Evolutionary conservation across 805 yeast species (phyloP).

Genomic region (Teunomyces barrocoloradensis): DNA sequence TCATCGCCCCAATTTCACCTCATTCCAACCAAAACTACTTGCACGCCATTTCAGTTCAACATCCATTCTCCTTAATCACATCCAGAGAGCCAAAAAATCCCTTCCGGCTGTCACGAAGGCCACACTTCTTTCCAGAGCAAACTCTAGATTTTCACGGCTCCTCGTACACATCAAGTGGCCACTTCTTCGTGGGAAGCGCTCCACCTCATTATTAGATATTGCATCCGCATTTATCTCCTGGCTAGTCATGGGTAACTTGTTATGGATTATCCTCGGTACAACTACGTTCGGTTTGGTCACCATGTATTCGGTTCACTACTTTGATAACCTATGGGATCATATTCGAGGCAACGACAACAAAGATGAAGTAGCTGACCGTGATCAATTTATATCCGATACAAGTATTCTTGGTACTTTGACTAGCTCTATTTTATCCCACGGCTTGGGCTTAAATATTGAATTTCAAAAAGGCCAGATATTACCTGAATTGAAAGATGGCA

Average conservation of each 20-base stretch:
- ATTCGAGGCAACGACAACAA: conserved; percentile 14
- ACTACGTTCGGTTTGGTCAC: conserved; percentile 52
- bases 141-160: conserved; percentile 28
- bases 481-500: conserved; percentile 51
- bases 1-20: neutral
- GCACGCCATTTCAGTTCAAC: neutral
- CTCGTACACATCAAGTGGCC: conserved; percentile 47
- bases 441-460: conserved; percentile 34
- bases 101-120: conserved; percentile 11
- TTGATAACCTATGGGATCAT: conserved; percentile 25
- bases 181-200: conserved; percentile 45
- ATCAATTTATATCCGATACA: conserved; percentile 6
- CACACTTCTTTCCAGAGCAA: conserved; percentile 28
- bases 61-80: neutral
- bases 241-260: conserved; percentile 54
- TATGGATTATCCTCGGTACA: conserved; percentile 56
- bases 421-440: conserved; percentile 36
- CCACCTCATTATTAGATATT: conserved; percentile 49
- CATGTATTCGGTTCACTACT: conserved; percentile 42
- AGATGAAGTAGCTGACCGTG: neutral
- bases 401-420: conserved; percentile 33
- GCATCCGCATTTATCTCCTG: conserved; percentile 53
- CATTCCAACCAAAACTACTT: neutral
- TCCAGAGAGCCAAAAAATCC: neutral
- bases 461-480: conserved; percentile 38